Evolutionary conservation across 768 basidiomycete genomes (phyloP).

Genomic region (Mycena rebaudengoi): DNA sequence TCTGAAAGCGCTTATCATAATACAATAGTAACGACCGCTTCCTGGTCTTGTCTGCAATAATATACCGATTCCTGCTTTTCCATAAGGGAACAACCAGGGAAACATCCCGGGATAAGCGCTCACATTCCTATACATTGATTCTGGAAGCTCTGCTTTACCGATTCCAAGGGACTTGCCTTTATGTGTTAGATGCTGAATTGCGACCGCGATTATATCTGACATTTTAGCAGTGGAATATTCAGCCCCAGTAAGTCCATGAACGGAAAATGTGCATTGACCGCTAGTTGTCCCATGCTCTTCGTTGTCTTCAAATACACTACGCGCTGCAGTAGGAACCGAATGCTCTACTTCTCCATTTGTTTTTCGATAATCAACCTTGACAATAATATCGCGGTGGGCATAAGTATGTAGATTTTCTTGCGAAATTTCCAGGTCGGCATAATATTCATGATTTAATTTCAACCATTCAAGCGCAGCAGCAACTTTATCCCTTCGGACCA

Average conservation of each 20-base stretch:
- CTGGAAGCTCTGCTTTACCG: constrained; percentile 29
- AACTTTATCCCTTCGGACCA: constrained; percentile 37
- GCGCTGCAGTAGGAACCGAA: neutral
- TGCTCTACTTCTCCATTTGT: constrained; percentile 22
- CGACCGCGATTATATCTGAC: constrained; percentile 36
- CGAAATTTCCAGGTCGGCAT: no score
- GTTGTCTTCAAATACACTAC: constrained; percentile 31
- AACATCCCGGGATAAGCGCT: constrained; percentile 49
- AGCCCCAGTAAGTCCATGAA: constrained; percentile 45
- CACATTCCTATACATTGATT: constrained; percentile 42
- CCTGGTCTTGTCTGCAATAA: constrained; percentile 23
- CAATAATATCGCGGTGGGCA: constrained; percentile 30
- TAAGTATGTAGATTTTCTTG: constrained; percentile 34
- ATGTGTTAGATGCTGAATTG: constrained; percentile 33
- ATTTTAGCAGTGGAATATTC: constrained; percentile 26
- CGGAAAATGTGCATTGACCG: constrained; percentile 46
- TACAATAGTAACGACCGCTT: constrained; percentile 41
- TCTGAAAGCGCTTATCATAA: constrained; percentile 40
- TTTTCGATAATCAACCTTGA: constrained; percentile 33
- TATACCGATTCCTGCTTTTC: constrained; percentile 33
- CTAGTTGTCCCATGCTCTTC: constrained; percentile 37
- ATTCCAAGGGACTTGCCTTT: constrained; percentile 36
- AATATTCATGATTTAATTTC: constrained; percentile 42
- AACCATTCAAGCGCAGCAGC: constrained; percentile 42
- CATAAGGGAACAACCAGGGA: constrained; percentile 54